Evolutionary conservation across 257 asterid species (phyloP).

Genomic region (Primulina eburnea): DNA sequence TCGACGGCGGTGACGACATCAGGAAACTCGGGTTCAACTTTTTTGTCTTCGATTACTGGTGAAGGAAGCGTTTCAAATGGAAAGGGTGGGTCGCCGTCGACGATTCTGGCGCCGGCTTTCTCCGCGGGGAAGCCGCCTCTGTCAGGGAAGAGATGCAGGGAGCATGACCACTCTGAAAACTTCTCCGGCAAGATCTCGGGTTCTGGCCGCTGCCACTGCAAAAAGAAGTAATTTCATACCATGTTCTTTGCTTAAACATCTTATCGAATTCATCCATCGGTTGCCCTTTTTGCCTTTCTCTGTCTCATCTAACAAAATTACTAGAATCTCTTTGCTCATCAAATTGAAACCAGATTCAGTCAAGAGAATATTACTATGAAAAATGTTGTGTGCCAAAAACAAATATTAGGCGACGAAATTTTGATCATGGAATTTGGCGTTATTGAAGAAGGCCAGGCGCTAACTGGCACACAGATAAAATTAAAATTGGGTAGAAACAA

Average conservation of each 20-base stretch:
- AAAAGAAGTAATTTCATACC: conserved; percentile 46
- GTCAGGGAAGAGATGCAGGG: conserved; percentile 66
- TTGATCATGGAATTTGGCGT: not conserved
- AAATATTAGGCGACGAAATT: not conserved
- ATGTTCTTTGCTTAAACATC: too few relatives aligned
- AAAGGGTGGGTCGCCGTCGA: conserved; percentile 43
- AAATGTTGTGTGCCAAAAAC: too few relatives aligned
- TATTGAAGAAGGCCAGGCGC: not conserved
- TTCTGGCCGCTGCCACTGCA: conserved; percentile 67
- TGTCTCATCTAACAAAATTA: not conserved
- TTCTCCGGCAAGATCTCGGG: conserved; percentile 53
- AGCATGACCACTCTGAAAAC: conserved; percentile 51
- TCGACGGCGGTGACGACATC: conserved; percentile 37
- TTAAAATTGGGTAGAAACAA: not conserved
- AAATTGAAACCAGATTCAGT: not conserved
- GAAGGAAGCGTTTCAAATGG: conserved; percentile 85
- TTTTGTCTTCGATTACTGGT: conserved; percentile 67
- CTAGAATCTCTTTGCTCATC: not conserved
- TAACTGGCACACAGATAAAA: not conserved
- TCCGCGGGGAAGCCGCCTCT: conserved; percentile 62
- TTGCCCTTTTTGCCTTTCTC: too few relatives aligned
- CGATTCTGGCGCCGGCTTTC: conserved; percentile 33
- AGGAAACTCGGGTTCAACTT: conserved; percentile 36
- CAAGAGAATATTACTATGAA: not conserved
- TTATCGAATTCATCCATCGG: too few relatives aligned